Evolutionary conservation across 768 basidiomycete species (phyloP).

Genomic region (Phaeotremella skinneri): DNA sequence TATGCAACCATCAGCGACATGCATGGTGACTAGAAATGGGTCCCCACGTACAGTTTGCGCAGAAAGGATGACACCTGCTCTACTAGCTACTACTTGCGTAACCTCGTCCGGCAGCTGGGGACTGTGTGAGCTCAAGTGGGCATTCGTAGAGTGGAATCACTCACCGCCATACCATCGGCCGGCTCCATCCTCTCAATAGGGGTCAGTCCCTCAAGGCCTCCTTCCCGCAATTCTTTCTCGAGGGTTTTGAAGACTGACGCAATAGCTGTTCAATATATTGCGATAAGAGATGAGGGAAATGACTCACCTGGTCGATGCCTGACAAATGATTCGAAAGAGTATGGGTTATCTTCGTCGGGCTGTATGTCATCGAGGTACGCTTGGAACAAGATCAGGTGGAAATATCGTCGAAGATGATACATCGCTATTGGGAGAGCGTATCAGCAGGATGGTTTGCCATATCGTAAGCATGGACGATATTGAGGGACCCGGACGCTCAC

Average conservation of each 20-base stretch:
- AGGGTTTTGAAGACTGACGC: constrained; percentile 85
- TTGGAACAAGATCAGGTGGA: constrained; percentile 82
- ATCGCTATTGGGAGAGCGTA: constrained; percentile 48
- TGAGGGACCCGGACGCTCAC: constrained; percentile 51
- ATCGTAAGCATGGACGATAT: too few relatives aligned
- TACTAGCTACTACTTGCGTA: constrained; percentile 74
- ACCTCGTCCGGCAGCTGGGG: constrained; percentile 79
- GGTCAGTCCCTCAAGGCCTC: constrained; percentile 74
- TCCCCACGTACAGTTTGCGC: constrained; percentile 32
- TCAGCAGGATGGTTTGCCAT: neutral
- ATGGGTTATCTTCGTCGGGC: constrained; percentile 60
- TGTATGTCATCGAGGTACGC: constrained; percentile 78
- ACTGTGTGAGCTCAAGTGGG: neutral
- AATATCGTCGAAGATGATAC: constrained; percentile 78
- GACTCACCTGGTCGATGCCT: constrained; percentile 73
- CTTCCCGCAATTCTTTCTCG: constrained; percentile 77
- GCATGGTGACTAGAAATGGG: neutral
- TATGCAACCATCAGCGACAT: constrained; percentile 57
- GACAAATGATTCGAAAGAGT: constrained; percentile 75
- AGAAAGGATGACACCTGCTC: constrained; percentile 79
- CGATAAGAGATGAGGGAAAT: neutral
- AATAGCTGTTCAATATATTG: neutral
- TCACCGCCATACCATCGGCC: constrained; percentile 46
- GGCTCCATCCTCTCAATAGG: constrained; percentile 65
- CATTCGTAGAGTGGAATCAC: too few relatives aligned